A percentile compares a stretch with the other conserved stretches of the same genome.
Evolutionary conservation across 345 rosid species (phyloP).

Genomic region (Linum usitatissimum): DNA sequence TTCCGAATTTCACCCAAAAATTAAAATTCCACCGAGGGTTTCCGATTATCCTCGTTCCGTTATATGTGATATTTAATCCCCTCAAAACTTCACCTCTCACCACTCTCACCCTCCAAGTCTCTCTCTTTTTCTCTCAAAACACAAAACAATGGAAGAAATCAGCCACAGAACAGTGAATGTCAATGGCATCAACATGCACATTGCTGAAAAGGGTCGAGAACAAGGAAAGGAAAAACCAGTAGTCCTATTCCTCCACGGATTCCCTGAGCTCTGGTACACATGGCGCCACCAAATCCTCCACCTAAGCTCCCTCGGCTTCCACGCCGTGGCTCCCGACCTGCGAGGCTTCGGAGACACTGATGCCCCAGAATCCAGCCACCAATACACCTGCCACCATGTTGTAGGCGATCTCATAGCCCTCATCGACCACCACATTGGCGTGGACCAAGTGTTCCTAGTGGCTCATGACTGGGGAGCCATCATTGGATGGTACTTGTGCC

Average conservation of each 20-base stretch:
- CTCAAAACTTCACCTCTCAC: too few species aligned
- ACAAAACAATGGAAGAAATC: constrained; percentile 34
- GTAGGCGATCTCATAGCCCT: constrained; percentile 58
- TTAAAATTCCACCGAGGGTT: too few species aligned
- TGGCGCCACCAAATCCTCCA: constrained; percentile 76
- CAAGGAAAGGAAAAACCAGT: constrained; percentile 10
- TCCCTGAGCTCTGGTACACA: constrained; percentile 78
- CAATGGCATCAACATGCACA: constrained; percentile 67
- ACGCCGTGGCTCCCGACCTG: constrained; percentile 68
- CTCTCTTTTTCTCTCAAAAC: neutral
- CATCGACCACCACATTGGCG: constrained; percentile 45
- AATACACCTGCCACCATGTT: constrained; percentile 47
- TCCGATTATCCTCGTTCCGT: too few species aligned
- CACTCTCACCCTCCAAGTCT: too few species aligned
- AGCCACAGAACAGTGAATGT: constrained; percentile 40
- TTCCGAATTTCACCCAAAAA: too few species aligned
- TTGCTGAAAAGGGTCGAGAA: constrained; percentile 63
- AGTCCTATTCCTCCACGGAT: constrained; percentile 68
- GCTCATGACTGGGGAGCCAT: constrained; percentile 81
- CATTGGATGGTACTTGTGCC: constrained; percentile 65
- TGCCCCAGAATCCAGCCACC: constrained; percentile 28
- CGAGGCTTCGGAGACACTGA: constrained; percentile 69
- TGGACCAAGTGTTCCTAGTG: constrained; percentile 46
- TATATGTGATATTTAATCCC: too few species aligned
- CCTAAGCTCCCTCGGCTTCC: constrained; percentile 49